Conservation (phyloP, 2,329 filamentous ascomycete genomes). For the Colletotrichum sublineola region DNA sequence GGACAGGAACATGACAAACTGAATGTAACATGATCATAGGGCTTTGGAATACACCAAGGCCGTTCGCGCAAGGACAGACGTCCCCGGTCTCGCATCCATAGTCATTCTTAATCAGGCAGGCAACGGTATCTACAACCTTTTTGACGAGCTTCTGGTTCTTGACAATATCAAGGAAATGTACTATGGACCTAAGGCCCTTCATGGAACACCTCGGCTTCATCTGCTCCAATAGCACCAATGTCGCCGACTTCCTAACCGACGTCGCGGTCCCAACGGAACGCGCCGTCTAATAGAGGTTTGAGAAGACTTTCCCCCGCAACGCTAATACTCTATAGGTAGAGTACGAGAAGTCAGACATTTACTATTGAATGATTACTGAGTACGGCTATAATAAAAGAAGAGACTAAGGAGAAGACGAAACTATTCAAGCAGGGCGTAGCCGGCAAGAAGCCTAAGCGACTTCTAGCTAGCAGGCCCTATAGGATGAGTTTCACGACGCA, state of each 20-base stretch:
- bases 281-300: constrained; percentile 62
- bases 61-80: constrained; percentile 74
- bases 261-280: constrained; percentile 78
- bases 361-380: constrained; percentile 64
- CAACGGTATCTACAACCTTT: constrained; percentile 77
- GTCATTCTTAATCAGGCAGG: constrained; percentile 79
- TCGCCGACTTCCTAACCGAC: constrained; percentile 75
- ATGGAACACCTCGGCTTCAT: constrained; percentile 76
- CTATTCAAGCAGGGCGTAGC: constrained; percentile 67
- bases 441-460: constrained; percentile 66
- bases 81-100: constrained; percentile 70
- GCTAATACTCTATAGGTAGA: constrained; percentile 58
- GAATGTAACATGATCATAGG: constrained; percentile 43
- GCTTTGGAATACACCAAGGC: constrained; percentile 72
- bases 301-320: constrained; percentile 60
- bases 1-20: background rate
- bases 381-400: constrained; percentile 66
- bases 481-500: constrained; percentile 69
- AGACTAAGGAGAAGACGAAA: constrained; percentile 62
- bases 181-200: constrained; percentile 73
- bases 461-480: constrained; percentile 67
- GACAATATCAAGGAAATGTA: constrained; percentile 76
- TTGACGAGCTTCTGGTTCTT: constrained; percentile 78
- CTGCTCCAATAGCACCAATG: constrained; percentile 72
- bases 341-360: constrained; percentile 67